Conservation (phyloP, 2,329 filamentous ascomycete species). For the Fusarium fujikuroi region DNA sequence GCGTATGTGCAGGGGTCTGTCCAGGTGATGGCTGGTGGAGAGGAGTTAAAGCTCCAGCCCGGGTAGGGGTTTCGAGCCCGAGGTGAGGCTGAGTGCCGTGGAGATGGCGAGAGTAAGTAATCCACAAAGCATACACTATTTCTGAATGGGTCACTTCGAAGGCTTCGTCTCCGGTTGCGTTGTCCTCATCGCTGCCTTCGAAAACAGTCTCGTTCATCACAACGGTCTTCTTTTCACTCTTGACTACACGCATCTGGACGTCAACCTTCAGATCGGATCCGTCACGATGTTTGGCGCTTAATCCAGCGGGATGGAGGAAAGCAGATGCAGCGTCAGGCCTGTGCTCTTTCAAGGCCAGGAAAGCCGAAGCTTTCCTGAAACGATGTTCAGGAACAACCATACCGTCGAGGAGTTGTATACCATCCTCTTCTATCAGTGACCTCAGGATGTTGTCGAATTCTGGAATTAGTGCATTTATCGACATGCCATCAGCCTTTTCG, state of each 20-base stretch:
- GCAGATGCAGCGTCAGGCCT: slow-evolving; percentile 80
- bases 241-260: slow-evolving; percentile 95
- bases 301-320: slow-evolving; percentile 85
- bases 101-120: slow-evolving; percentile 93
- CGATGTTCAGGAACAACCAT: slow-evolving; percentile 97
- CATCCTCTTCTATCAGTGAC: slow-evolving; percentile 87
- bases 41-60: slow-evolving; percentile 75
- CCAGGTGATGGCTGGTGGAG: slow-evolving; percentile 83
- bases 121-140: slow-evolving; percentile 94
- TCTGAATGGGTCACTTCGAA: slow-evolving; percentile 71
- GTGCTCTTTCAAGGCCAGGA: slow-evolving; percentile 85
- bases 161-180: slow-evolving; percentile 54
- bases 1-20: slow-evolving; percentile 69
- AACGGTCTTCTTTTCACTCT: slow-evolving; percentile 78
- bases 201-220: slow-evolving; percentile 72
- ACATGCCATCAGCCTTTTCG: slow-evolving; percentile 81
- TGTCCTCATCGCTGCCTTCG: slow-evolving; percentile 68
- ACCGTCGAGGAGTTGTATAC: slow-evolving; percentile 85
- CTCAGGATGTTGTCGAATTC: slow-evolving; percentile 86
- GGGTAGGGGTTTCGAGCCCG: slow-evolving; percentile 69
- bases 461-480: slow-evolving; percentile 84
- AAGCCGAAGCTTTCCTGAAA: slow-evolving; percentile 87
- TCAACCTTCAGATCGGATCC: slow-evolving; percentile 93
- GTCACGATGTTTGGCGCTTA: slow-evolving; percentile 88
- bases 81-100: slow-evolving; percentile 75